Conservation (phyloP, 2,329 filamentous ascomycete species). For the Colletotrichum camelliae region DNA sequence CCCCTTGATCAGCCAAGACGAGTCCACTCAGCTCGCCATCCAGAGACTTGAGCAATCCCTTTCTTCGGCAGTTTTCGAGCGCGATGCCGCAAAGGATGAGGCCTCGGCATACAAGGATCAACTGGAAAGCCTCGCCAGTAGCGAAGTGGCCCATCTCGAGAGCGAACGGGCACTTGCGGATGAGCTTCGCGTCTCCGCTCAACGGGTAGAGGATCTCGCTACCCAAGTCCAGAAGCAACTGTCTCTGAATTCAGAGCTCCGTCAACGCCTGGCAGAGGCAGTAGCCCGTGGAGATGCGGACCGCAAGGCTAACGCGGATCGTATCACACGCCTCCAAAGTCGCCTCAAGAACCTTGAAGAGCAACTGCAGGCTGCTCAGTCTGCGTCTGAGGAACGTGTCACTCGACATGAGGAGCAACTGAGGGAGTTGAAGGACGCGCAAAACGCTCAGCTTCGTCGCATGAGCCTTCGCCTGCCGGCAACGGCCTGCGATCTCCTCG, state of each 20-base stretch:
- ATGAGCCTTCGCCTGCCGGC: slow-evolving; percentile 55
- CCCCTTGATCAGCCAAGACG: slow-evolving; percentile 46
- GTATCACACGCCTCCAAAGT: slow-evolving; percentile 84
- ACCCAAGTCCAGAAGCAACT: slow-evolving; percentile 82
- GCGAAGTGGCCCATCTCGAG: slow-evolving; percentile 61
- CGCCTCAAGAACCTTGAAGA: slow-evolving; percentile 85
- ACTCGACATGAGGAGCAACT: slow-evolving; percentile 87
- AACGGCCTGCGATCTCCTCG: slow-evolving; percentile 33
- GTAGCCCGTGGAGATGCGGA: slow-evolving; percentile 85
- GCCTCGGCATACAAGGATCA: slow-evolving; percentile 66
- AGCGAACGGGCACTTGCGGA: slow-evolving; percentile 70
- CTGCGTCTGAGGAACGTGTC: slow-evolving; percentile 84
- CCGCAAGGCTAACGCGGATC: slow-evolving; percentile 78
- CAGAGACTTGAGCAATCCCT: slow-evolving; percentile 72
- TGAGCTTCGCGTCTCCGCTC: slow-evolving; percentile 75
- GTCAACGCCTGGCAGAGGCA: slow-evolving; percentile 77
- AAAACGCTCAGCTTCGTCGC: slow-evolving; percentile 78
- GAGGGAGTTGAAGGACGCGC: slow-evolving; percentile 73
- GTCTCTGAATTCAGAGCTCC: slow-evolving; percentile 75
- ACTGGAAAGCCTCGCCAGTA: slow-evolving; percentile 60
- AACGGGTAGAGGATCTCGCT: slow-evolving; percentile 80
- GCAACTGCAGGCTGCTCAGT: slow-evolving; percentile 80
- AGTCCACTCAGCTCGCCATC: slow-evolving; percentile 67
- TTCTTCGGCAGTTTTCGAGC: slow-evolving; percentile 71
- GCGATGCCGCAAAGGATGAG: slow-evolving; percentile 74